A percentile compares a stretch with the other conserved stretches of the same genome.
phyloP scores from a whole-genome alignment of 2,329 filamentous ascomycete genomes.

The Alternaria triticimaculans region DNA sequence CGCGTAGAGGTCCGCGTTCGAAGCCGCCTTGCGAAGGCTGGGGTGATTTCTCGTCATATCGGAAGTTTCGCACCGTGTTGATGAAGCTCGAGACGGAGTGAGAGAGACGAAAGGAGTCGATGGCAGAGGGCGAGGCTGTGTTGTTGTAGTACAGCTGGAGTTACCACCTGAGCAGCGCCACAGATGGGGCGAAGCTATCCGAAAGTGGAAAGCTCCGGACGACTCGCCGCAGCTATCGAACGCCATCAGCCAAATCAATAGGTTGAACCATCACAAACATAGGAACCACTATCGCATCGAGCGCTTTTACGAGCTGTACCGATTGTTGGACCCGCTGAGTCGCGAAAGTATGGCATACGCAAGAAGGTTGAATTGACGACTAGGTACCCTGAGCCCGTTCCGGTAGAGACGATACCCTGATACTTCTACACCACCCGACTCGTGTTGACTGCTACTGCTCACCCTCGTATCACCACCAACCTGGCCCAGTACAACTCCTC shows the following conservation, averaged over 20 bases:
- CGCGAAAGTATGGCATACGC: background rate
- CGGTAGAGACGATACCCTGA: background rate
- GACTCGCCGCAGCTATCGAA: slow-evolving; percentile 1
- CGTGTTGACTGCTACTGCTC: background rate
- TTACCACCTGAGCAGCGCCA: slow-evolving; percentile 9
- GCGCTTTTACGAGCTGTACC: background rate
- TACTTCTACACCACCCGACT: background rate
- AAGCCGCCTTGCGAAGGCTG: slow-evolving; percentile 44
- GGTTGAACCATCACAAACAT: background rate
- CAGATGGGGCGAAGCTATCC: slow-evolving; percentile 17
- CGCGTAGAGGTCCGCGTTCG: slow-evolving; percentile 47
- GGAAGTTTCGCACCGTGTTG: background rate
- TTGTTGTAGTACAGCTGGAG: slow-evolving; percentile 8
- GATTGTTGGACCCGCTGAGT: background rate
- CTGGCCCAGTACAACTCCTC: background rate
- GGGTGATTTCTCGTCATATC: slow-evolving; percentile 49
- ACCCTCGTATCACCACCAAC: background rate
- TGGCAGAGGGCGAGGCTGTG: slow-evolving; percentile 2
- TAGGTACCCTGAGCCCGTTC: background rate
- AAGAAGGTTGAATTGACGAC: too few relatives aligned
- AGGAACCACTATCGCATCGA: background rate
- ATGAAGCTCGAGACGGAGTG: background rate
- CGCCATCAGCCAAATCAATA: background rate
- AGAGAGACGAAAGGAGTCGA: background rate
- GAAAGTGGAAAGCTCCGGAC: slow-evolving; percentile 14